Evolutionary conservation across 31 red algal genomes (phyloP).

Genomic region (Odonthalia washingtoniensis): DNA sequence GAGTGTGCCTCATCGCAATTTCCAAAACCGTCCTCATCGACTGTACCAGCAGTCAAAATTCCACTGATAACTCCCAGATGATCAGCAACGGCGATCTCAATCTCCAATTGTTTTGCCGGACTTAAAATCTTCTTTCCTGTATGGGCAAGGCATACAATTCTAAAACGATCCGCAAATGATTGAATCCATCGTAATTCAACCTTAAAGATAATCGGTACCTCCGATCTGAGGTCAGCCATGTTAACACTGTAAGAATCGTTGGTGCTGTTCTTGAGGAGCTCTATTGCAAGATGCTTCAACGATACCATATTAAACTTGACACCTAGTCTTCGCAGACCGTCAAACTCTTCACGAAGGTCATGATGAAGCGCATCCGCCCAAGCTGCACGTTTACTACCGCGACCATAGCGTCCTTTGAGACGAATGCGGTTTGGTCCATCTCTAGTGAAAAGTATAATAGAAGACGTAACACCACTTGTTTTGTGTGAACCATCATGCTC

Average conservation of each 20-base stretch:
- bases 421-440: background rate
- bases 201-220: background rate
- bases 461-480: background rate
- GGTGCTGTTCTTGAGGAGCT: background rate
- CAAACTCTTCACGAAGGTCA: too few relatives aligned
- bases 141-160: constrained; percentile 26
- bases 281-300: constrained; percentile 1
- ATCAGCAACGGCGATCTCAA: constrained; percentile 19
- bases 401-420: background rate
- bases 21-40: constrained; percentile 7
- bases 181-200: constrained; percentile 35
- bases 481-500: too few relatives aligned
- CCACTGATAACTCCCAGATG: constrained; percentile 20
- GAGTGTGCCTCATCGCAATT: constrained; percentile 52
- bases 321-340: background rate
- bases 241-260: background rate
- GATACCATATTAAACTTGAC: constrained; percentile 32
- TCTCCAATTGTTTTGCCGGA: constrained; percentile 28
- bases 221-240: background rate
- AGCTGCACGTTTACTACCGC: too few relatives aligned
- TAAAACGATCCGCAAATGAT: background rate
- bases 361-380: too few relatives aligned
- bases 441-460: background rate
- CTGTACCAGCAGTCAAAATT: background rate
- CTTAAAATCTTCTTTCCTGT: too few relatives aligned